Percentiles rank a stretch among this genome's conserved stretches.
phyloP scores from a whole-genome alignment of 768 basidiomycete genomes.

The Collybiopsis luxurians region DNA sequence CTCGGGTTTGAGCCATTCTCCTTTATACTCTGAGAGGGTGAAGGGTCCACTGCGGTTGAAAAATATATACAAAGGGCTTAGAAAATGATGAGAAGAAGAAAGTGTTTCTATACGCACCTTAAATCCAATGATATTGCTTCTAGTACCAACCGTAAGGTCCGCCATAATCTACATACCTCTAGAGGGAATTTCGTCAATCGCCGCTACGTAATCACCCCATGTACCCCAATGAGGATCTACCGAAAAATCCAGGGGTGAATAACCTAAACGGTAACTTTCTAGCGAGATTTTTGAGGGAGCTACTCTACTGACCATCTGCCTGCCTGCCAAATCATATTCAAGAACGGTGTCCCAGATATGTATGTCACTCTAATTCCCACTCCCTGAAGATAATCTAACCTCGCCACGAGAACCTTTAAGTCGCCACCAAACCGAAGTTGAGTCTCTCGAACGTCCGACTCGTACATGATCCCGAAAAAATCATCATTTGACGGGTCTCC shows the following conservation, averaged over 20 bases:
- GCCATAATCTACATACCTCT: constrained; percentile 89
- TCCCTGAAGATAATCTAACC: constrained; percentile 84
- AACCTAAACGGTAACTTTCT: constrained; percentile 48
- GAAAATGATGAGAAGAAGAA: constrained; percentile 38
- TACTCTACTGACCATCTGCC: constrained; percentile 79
- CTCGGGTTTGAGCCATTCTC: constrained; percentile 72
- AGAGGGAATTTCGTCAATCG: constrained; percentile 75
- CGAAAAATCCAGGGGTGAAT: constrained; percentile 89
- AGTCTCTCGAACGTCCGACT: constrained; percentile 85
- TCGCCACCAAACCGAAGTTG: constrained; percentile 91
- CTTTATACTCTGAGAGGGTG: constrained; percentile 66
- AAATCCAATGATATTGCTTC: constrained; percentile 85
- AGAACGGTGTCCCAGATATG: constrained; percentile 88
- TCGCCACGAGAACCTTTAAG: constrained; percentile 69
- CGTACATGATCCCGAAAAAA: constrained; percentile 75
- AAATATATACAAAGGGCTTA: constrained; percentile 41
- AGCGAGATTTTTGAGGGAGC: constrained; percentile 11
- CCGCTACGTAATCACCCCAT: constrained; percentile 70
- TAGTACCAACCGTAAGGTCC: constrained; percentile 94
- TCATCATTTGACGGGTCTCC: constrained; percentile 92
- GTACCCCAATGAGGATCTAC: constrained; percentile 91
- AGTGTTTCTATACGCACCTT: constrained; percentile 79
- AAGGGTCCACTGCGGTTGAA: constrained; percentile 84
- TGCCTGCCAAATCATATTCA: constrained; percentile 96
- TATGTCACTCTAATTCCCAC: constrained; percentile 86